These are phyloP conservation scores for Candida xyloterini DNA, from an alignment of 805 yeast species.

Conservation along the genomic window DNA sequence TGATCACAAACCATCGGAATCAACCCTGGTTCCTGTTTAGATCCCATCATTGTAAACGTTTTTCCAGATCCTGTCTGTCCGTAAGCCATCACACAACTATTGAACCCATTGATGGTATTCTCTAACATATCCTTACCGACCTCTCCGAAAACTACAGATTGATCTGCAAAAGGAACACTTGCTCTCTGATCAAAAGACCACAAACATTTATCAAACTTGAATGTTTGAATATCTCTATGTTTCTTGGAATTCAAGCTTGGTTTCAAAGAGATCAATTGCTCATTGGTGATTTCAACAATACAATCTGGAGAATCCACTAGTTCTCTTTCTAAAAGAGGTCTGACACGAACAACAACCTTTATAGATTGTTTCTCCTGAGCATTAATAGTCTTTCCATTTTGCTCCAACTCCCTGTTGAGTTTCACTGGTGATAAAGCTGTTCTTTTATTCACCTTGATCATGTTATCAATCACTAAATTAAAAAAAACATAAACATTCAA, in stretches of 20 bases:
- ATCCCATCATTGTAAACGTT: slow-evolving; percentile 74
- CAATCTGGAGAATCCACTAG: slow-evolving; percentile 6
- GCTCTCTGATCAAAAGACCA: slow-evolving; percentile 42
- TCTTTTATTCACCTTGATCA: slow-evolving; percentile 18
- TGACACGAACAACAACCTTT: slow-evolving; percentile 43
- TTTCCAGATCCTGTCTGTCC: slow-evolving; percentile 88
- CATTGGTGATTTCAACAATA: slow-evolving; percentile 31
- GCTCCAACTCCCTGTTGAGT: background rate
- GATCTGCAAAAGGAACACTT: slow-evolving; percentile 40
- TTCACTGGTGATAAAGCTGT: slow-evolving; percentile 5
- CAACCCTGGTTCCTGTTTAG: slow-evolving; percentile 51
- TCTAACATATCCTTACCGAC: slow-evolving; percentile 59
- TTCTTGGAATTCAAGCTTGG: slow-evolving; percentile 12
- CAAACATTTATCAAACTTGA: slow-evolving; percentile 51
- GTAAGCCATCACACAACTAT: slow-evolving; percentile 43
- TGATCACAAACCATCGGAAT: slow-evolving; percentile 60
- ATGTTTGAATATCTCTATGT: slow-evolving; percentile 32
- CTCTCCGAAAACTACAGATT: slow-evolving; percentile 46
- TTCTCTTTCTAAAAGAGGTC: slow-evolving; percentile 41
- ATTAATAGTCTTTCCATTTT: background rate
- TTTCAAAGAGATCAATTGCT: slow-evolving; percentile 7
- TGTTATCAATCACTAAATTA: slow-evolving; percentile 1
- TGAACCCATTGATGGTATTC: slow-evolving; percentile 60
- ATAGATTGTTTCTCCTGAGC: slow-evolving; percentile 13
- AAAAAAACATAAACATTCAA: slow-evolving; percentile 1